Evolutionary conservation across 805 yeast species (phyloP).

Genomic region (Candida silvatica): DNA sequence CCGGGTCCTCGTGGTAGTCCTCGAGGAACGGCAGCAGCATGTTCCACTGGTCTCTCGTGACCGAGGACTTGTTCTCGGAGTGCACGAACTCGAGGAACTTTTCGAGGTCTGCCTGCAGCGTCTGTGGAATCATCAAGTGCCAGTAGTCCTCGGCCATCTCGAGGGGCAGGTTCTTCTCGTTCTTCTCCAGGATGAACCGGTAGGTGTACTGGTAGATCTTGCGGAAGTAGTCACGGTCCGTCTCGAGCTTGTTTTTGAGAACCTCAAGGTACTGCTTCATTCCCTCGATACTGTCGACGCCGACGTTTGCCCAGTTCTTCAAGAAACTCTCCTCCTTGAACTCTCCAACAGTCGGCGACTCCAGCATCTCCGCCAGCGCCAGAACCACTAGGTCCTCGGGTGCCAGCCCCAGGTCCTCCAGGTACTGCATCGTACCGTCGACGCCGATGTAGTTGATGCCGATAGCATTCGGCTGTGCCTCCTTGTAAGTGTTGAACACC

Average conservation of each 20-base stretch:
- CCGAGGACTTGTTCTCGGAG: conserved; percentile 32
- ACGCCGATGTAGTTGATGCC: conserved; percentile 43
- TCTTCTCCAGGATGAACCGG: conserved; percentile 51
- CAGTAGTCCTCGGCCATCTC: conserved; percentile 73
- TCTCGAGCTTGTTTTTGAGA: conserved; percentile 25
- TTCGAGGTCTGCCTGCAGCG: conserved; percentile 24
- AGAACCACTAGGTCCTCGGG: conserved; percentile 72
- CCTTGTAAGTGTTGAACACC: conserved; percentile 27
- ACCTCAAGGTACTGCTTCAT: conserved; percentile 36
- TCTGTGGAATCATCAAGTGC: conserved; percentile 47
- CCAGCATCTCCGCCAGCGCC: conserved; percentile 60
- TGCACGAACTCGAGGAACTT: conserved; percentile 54
- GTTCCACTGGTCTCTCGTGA: conserved; percentile 76
- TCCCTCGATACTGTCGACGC: conserved; percentile 24
- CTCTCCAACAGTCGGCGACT: conserved; percentile 58
- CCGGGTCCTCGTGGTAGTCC: conserved; percentile 43
- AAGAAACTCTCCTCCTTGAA: conserved; percentile 45
- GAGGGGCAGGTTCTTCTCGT: conserved; percentile 44
- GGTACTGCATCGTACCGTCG: conserved; percentile 67
- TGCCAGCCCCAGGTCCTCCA: conserved; percentile 57
- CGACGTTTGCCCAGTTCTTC: conserved; percentile 43
- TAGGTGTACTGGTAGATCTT: conserved; percentile 66
- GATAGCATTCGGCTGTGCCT: conserved; percentile 14
- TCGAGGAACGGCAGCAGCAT: conserved; percentile 66
- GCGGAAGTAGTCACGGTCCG: conserved; percentile 36